phyloP scores from a whole-genome alignment of 164 flowering plant genomes.

The Protea cynaroides region DNA sequence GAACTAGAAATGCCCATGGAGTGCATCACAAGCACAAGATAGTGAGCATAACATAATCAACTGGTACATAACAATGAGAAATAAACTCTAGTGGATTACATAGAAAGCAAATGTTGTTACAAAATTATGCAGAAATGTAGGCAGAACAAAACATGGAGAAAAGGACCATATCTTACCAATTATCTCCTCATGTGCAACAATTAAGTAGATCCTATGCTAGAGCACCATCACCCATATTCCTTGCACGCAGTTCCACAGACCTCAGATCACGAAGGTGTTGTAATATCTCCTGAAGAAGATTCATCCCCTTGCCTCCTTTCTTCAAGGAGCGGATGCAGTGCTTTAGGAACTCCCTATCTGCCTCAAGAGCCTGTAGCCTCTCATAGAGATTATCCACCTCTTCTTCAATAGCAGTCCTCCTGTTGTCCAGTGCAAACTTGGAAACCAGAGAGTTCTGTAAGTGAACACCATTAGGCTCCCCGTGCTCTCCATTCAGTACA shows the following conservation, averaged over 20 bases:
- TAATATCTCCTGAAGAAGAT: slow-evolving; percentile 80
- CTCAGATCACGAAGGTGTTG: slow-evolving; percentile 80
- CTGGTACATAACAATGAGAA: background rate
- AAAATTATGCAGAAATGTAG: background rate
- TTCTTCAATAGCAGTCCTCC: slow-evolving; percentile 51
- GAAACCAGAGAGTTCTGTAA: slow-evolving; percentile 20
- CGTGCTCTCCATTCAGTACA: slow-evolving; percentile 25
- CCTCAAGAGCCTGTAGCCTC: slow-evolving; percentile 85
- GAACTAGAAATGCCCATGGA: background rate
- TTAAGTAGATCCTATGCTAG: slow-evolving; percentile 9
- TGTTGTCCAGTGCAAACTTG: slow-evolving; percentile 26
- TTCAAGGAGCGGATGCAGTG: slow-evolving; percentile 75
- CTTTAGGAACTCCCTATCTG: slow-evolving; percentile 77
- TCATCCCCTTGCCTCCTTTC: slow-evolving; percentile 86
- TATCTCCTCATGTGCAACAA: background rate
- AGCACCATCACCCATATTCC: slow-evolving; percentile 34
- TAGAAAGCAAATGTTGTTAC: background rate
- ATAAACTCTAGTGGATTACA: background rate
- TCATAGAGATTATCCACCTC: slow-evolving; percentile 84
- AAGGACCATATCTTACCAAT: slow-evolving; percentile 10
- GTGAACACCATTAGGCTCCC: slow-evolving; percentile 25
- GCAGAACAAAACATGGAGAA: background rate
- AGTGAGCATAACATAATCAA: background rate
- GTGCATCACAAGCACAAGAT: background rate
- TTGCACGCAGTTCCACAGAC: slow-evolving; percentile 61